Base-by-base conservation (phyloP, 139 green algal genomes). In the Volvox reticuliferus region DNA sequence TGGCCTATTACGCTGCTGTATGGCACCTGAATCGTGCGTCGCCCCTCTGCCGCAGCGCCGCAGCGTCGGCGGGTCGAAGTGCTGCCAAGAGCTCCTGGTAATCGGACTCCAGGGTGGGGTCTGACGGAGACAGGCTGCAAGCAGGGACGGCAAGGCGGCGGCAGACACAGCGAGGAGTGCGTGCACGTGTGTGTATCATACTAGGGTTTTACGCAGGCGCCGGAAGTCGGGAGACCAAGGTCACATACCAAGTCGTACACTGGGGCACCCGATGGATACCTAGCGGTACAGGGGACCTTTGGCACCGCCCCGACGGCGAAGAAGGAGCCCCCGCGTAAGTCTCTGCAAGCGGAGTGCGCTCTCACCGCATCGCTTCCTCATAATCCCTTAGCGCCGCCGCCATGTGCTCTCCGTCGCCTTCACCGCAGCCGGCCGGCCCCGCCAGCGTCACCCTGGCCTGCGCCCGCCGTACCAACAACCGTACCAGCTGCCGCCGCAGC, bases 11-110 rank as follows among this genome's bases (percentile, higher is more conserved):
- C 44, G 44, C 44, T 14, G 44, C 44, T 55, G 44, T 55, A 9
- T 14, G 44, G 22, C 83, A 80, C 67, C 84, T 65, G 73, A 95
- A 95, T 0, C 93, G 82, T 1, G 89, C 91, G 33, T 87, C 87
- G 21, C 83, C 93, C 36, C 91, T 67, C 88, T 93, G 78, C 84
- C 90, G 78, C 26, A 95, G 67, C 18, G 81, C 67, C 12, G 55
- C 65, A 2, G 89, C n/a, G n/a, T 92, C 89, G 20, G 82, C 67
- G n/a, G 93, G 93, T 22, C 63, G 50, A 36, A 94, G 81, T 30
- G 82, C 67, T 18, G 89, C 87, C 55, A 61, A 18, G 82, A 95
- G 75, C 82, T 95, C 93, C 35, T 84, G 32, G 12, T 80, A n/a
- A 79, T 95, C 93, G 30, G 91, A 78, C 13, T 63, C 37, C 24